Evolutionary conservation across 2,329 filamentous ascomycete species (phyloP).

Genomic region (Colletotrichum paranaense): DNA sequence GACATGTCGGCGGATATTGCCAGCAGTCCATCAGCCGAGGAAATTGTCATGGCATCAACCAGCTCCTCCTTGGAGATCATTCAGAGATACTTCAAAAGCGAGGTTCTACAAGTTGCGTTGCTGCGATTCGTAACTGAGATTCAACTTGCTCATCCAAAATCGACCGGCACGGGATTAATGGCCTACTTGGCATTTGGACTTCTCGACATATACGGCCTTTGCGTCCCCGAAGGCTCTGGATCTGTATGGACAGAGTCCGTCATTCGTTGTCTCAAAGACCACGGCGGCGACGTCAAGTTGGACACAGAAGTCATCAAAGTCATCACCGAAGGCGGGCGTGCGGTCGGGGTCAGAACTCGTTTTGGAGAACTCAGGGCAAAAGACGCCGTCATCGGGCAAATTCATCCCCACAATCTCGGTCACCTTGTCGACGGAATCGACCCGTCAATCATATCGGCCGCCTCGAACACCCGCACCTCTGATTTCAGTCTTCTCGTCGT

Average conservation of each 20-base stretch:
- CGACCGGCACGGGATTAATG: slow-evolving; percentile 9
- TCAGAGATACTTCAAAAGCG: neutral
- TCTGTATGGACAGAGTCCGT: neutral
- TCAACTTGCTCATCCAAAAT: slow-evolving; percentile 1
- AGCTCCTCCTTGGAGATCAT: neutral
- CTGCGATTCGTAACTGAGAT: slow-evolving; percentile 7
- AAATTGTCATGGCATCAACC: neutral
- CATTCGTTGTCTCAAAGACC: neutral
- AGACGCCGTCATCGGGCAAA: neutral
- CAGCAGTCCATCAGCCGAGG: neutral
- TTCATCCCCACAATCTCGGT: neutral
- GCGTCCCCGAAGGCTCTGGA: neutral
- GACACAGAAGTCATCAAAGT: neutral
- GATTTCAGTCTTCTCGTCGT: neutral
- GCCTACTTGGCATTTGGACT: slow-evolving; percentile 12
- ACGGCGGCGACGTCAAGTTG: neutral
- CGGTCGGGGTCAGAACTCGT: neutral
- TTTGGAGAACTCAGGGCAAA: neutral
- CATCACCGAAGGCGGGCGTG: neutral
- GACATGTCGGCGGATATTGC: neutral
- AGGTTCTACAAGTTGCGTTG: neutral
- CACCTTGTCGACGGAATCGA: neutral
- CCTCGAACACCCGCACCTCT: neutral
- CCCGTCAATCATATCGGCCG: neutral
- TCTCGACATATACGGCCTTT: slow-evolving; percentile 1